Conservation (phyloP, 768 basidiomycete species). For the Rhodosporidiobolus sp. region DNA sequence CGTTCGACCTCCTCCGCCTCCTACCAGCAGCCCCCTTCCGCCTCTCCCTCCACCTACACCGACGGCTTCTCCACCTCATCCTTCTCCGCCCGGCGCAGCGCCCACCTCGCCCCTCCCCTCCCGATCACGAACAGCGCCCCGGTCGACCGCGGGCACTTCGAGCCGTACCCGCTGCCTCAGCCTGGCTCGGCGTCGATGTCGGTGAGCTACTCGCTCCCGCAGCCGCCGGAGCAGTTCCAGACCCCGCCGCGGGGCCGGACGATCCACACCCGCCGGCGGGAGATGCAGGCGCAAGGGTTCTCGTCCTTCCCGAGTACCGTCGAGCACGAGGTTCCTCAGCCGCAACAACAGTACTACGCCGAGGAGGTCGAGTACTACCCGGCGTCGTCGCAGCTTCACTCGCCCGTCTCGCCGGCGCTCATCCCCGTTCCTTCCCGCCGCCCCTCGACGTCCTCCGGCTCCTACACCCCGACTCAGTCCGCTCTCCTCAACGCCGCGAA, state of each 20-base stretch:
- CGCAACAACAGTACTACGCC: too few species aligned
- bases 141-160: slow-evolving; percentile 18
- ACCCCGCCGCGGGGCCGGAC: slow-evolving; percentile 14
- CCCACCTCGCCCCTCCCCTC: slow-evolving; percentile 21
- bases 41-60: background rate
- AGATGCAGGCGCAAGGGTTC: background rate
- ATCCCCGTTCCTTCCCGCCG: slow-evolving; percentile 21
- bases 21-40: background rate
- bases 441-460: background rate
- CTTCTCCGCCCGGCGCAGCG: background rate
- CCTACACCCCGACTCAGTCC: slow-evolving; percentile 17
- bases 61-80: background rate
- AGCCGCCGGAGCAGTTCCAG: slow-evolving; percentile 5
- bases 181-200: slow-evolving; percentile 2
- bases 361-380: background rate
- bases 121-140: slow-evolving; percentile 13
- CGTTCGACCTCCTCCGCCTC: background rate
- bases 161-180: slow-evolving; percentile 14
- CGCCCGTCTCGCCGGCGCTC: slow-evolving; percentile 16
- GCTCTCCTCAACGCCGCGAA: slow-evolving; percentile 29
- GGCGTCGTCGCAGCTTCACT: background rate
- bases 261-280: slow-evolving; percentile 4
- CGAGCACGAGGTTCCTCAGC: too few species aligned
- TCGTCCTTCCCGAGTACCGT: background rate
- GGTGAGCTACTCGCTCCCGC: slow-evolving; percentile 21